Percentiles rank a stretch among this genome's conserved stretches.
Conservation (phyloP, 805 yeast species). For the Candida lessepsii region DNA sequence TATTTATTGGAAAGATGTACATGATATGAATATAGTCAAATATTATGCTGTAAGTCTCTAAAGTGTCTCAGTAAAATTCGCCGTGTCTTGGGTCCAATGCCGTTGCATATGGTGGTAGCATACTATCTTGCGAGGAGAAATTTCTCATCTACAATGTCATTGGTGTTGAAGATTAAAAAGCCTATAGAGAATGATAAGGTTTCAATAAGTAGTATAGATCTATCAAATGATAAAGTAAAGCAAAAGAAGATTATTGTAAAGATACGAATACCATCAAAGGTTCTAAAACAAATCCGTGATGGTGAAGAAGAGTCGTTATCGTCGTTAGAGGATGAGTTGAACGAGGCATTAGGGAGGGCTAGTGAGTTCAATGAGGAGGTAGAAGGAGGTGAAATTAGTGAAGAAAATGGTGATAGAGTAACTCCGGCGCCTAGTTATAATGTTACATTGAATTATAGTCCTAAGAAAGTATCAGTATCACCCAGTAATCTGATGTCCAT, state of each 20-base stretch:
- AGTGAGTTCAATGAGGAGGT: neutral
- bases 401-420: too few relatives aligned
- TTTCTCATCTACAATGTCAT: slow-evolving; percentile 5
- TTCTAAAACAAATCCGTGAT: neutral
- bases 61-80: too few relatives aligned
- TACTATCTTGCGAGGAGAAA: neutral
- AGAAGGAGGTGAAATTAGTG: neutral
- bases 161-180: slow-evolving; percentile 5
- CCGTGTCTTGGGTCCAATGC: too few relatives aligned
- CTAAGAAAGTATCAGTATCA: neutral
- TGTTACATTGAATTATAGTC: neutral
- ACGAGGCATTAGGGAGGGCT: slow-evolving; percentile 11
- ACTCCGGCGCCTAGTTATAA: neutral
- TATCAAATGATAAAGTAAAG: neutral
- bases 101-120: too few relatives aligned
- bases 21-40: too few relatives aligned
- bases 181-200: slow-evolving; percentile 3
- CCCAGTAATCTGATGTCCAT: neutral
- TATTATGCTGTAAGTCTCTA: too few relatives aligned
- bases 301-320: slow-evolving; percentile 10
- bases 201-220: neutral
- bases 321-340: slow-evolving; percentile 20
- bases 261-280: slow-evolving; percentile 6
- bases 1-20: too few relatives aligned
- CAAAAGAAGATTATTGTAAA: slow-evolving; percentile 1